Evolutionary conservation across 352 stramenopile genomes (phyloP).

Genomic region (Plasmopara viticola): DNA sequence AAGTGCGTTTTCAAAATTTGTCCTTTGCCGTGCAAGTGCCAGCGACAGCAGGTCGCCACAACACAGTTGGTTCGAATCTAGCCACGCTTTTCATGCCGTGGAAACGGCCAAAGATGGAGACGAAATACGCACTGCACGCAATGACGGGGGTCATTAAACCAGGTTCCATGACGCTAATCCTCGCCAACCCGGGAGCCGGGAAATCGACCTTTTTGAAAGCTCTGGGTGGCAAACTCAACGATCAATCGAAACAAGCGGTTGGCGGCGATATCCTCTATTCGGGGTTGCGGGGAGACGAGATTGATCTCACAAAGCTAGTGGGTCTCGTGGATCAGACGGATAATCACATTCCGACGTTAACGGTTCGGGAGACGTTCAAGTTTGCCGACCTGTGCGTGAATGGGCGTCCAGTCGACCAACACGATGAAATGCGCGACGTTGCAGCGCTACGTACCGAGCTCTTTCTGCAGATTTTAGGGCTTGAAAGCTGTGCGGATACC

Average conservation of each 20-base stretch:
- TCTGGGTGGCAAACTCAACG: slow-evolving; percentile 51
- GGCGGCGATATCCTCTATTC: slow-evolving; percentile 55
- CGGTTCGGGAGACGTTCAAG: slow-evolving; percentile 25
- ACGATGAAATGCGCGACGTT: slow-evolving; percentile 67
- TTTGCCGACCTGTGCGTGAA: slow-evolving; percentile 33
- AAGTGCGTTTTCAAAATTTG: slow-evolving; percentile 75
- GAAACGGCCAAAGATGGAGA: slow-evolving; percentile 31
- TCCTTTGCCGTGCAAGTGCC: slow-evolving; percentile 62
- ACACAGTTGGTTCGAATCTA: slow-evolving; percentile 53
- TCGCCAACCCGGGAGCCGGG: slow-evolving; percentile 68
- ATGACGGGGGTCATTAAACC: slow-evolving; percentile 86
- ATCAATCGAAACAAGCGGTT: slow-evolving; percentile 27
- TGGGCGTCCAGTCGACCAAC: slow-evolving; percentile 35
- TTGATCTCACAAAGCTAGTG: slow-evolving; percentile 58
- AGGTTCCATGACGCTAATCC: slow-evolving; percentile 46
- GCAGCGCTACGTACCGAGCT: slow-evolving; percentile 56
- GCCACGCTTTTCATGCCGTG: slow-evolving; percentile 43
- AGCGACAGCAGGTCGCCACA: slow-evolving; percentile 27
- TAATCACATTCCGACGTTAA: slow-evolving; percentile 24
- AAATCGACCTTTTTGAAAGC: slow-evolving; percentile 82
- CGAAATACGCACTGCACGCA: slow-evolving; percentile 47
- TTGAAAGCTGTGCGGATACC: slow-evolving; percentile 86
- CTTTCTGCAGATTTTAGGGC: slow-evolving; percentile 73
- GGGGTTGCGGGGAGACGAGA: slow-evolving; percentile 40
- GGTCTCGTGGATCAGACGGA: slow-evolving; percentile 42